Evolutionary conservation across 2,329 filamentous ascomycete species (phyloP).

Genomic region (Pseudogymnoascus sp.): DNA sequence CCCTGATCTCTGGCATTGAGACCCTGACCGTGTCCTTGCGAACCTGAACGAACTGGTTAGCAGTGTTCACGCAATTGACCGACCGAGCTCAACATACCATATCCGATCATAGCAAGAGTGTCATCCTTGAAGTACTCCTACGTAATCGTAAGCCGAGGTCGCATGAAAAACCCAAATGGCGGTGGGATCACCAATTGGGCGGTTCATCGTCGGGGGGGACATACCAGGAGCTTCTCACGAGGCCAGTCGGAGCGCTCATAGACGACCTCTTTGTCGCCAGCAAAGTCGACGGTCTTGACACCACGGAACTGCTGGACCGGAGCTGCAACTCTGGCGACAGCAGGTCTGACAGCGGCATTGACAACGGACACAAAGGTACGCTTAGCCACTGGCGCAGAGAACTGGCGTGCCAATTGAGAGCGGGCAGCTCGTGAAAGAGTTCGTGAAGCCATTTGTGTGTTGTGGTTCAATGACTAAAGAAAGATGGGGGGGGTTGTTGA

Average conservation of each 20-base stretch:
- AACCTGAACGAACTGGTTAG: constrained; percentile 35
- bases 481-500: constrained; percentile 19
- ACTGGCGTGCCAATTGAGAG: constrained; percentile 56
- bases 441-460: constrained; percentile 67
- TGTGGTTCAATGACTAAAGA: constrained; percentile 14
- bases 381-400: constrained; percentile 51
- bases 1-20: constrained; percentile 99
- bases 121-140: constrained; percentile 99
- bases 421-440: constrained; percentile 63
- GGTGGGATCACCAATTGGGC: not conserved
- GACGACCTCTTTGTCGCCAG: constrained; percentile 88
- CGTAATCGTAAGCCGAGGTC: constrained; percentile 16
- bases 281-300: constrained; percentile 98
- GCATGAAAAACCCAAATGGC: constrained; percentile 9
- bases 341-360: constrained; percentile 47
- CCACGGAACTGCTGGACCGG: constrained; percentile 60
- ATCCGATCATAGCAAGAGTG: constrained; percentile 97
- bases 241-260: constrained; percentile 99
- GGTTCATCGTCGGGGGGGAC: constrained; percentile 32
- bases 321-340: constrained; percentile 41
- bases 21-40: constrained; percentile 97
- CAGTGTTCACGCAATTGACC: not conserved
- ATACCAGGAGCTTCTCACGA: constrained; percentile 90
- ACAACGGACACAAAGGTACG: constrained; percentile 57
- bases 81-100: constrained; percentile 44